Evolutionary conservation across 2,329 filamentous ascomycete genomes (phyloP).

Genomic region (Aspergillus puulaauensis): DNA sequence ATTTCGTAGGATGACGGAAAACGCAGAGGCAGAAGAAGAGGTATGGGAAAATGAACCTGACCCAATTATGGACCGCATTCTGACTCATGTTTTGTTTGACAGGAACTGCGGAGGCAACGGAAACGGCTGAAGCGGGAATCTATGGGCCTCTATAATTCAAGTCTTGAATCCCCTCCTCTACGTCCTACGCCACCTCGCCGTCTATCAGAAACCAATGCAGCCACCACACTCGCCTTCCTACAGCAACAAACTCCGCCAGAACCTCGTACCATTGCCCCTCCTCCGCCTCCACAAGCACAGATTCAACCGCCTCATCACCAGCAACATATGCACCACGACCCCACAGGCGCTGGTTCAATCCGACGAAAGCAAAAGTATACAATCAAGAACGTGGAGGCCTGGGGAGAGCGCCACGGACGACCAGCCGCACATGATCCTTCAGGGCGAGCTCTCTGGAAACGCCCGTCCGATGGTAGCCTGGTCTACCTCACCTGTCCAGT

Average conservation of each 20-base stretch:
- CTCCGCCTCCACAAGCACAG: conserved; percentile 13
- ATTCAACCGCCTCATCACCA: conserved; percentile 24
- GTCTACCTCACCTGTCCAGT: conserved; percentile 42
- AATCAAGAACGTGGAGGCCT: conserved; percentile 43
- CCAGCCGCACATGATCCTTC: conserved; percentile 41
- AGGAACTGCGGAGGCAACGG: conserved; percentile 41
- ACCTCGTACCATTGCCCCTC: conserved; percentile 30
- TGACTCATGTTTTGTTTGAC: neutral
- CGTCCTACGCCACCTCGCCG: conserved; percentile 39
- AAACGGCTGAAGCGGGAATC: conserved; percentile 42
- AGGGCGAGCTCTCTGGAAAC: conserved; percentile 41
- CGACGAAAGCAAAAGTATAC: conserved; percentile 44
- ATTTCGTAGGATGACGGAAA: conserved; percentile 40
- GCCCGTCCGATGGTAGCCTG: conserved; percentile 38
- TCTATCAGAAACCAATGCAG: conserved; percentile 42
- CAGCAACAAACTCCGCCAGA: conserved; percentile 43
- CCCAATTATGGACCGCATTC: neutral
- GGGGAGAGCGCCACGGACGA: conserved; percentile 42
- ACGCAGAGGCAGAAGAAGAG: conserved; percentile 42
- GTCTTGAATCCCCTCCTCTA: conserved; percentile 37
- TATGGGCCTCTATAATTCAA: conserved; percentile 37
- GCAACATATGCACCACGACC: conserved; percentile 29
- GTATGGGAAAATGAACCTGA: conserved; percentile 25
- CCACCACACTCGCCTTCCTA: conserved; percentile 42
- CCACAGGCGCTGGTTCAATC: conserved; percentile 27